Evolutionary conservation across 805 yeast species (phyloP).

Genomic region (Lipomyces orientalis): DNA sequence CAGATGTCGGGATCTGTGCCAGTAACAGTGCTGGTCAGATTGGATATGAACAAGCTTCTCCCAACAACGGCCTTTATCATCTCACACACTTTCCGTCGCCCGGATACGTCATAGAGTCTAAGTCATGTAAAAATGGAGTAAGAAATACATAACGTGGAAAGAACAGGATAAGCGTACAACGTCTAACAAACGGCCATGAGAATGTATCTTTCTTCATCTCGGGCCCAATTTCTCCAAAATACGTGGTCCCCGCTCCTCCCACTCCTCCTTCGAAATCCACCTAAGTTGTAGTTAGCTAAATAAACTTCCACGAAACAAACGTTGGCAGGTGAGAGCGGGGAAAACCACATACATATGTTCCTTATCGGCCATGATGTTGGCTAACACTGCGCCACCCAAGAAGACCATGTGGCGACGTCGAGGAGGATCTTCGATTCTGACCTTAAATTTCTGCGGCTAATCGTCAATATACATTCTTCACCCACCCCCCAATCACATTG

Average conservation of each 20-base stretch:
- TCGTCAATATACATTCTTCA: conserved; percentile 43
- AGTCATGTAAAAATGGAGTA: not conserved
- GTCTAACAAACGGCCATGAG: not conserved
- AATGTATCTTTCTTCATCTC: conserved; percentile 52
- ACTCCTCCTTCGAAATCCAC: conserved; percentile 93
- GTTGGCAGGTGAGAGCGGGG: not conserved
- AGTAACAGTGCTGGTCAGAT: not conserved
- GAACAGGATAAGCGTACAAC: not conserved
- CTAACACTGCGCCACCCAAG: conserved; percentile 97
- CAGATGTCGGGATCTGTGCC: not conserved
- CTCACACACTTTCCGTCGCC: not conserved
- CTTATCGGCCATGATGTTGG: conserved; percentile 97
- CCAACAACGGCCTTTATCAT: not conserved
- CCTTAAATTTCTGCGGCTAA: conserved; percentile 72
- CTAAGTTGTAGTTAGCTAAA: conserved; percentile 8
- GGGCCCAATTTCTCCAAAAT: conserved; percentile 90
- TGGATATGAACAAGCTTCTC: not conserved
- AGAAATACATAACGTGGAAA: not conserved
- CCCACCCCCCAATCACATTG: too few species aligned
- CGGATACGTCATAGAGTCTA: not conserved
- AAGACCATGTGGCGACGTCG: conserved; percentile 99
- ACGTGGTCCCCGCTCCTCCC: conserved; percentile 96
- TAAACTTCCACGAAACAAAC: not conserved
- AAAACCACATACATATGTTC: conserved; percentile 70
- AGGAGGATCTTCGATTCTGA: conserved; percentile 97